A percentile compares a stretch with the other conserved stretches of the same genome.
Conservation (phyloP, 176 grass and related monocot genomes). For the Hsuehochloa calcarea region DNA sequence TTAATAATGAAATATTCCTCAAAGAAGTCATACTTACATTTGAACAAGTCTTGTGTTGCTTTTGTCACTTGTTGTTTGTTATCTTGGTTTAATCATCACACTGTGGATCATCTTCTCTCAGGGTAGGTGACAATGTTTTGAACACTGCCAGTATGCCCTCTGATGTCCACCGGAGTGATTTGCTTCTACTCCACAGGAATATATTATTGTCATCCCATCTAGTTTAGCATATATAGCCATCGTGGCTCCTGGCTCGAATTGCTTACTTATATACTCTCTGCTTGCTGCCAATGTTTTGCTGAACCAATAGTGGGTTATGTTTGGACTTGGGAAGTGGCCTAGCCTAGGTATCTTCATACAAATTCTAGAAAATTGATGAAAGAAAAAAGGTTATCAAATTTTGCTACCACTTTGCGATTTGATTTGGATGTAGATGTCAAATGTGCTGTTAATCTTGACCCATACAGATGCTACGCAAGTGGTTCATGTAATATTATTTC, state of each 20-base stretch:
- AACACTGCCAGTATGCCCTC: neutral
- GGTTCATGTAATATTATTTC: neutral
- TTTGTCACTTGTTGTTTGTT: neutral
- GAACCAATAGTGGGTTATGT: neutral
- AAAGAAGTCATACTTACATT: neutral
- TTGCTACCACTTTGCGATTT: neutral
- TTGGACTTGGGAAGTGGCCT: neutral
- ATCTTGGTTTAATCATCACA: slow-evolving; percentile 3
- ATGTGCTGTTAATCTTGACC: neutral
- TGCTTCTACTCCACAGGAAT: neutral
- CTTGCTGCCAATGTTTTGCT: neutral
- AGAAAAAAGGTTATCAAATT: neutral
- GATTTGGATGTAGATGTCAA: neutral
- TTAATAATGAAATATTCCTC: neutral
- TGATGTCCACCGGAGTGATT: slow-evolving; percentile 6
- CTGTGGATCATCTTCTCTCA: neutral
- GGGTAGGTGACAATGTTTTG: neutral
- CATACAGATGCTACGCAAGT: neutral
- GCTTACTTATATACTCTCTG: neutral
- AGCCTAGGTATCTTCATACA: neutral
- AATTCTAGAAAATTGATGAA: neutral
- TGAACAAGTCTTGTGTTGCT: slow-evolving; percentile 2
- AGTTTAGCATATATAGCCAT: slow-evolving; percentile 7
- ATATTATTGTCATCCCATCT: neutral
- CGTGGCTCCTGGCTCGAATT: neutral